A percentile compares a stretch with the other conserved stretches of the same genome.
These are phyloP conservation scores for Dorcoceras hygrometricum DNA, from an alignment of 257 asterid species.

Conservation along the genomic window DNA sequence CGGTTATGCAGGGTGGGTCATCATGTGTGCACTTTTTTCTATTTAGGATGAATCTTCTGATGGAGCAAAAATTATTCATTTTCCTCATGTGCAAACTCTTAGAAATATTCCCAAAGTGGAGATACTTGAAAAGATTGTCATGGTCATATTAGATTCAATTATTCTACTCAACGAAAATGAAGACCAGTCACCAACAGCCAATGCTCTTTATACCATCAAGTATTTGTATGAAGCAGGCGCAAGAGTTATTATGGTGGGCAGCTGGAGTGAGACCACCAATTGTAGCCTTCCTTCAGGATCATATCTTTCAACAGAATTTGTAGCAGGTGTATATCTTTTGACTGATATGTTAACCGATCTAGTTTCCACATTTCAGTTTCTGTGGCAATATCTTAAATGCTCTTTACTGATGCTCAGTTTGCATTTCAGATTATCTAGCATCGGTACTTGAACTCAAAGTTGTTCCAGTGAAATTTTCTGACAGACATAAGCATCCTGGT, in stretches of 20 bases:
- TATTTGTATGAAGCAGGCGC: constrained; percentile 65
- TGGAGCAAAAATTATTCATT: constrained; percentile 26
- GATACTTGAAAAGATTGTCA: constrained; percentile 55
- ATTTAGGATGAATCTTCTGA: constrained; percentile 44
- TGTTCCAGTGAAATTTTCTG: constrained; percentile 45
- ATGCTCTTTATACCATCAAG: constrained; percentile 58
- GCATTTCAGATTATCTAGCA: constrained; percentile 58
- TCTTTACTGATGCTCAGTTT: constrained; percentile 18
- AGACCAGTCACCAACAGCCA: constrained; percentile 31
- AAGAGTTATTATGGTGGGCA: constrained; percentile 58
- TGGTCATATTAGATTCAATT: constrained; percentile 72
- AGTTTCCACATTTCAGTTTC: constrained; percentile 13
- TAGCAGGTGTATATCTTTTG: constrained; percentile 49
- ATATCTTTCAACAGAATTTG: constrained; percentile 38
- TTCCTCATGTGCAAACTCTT: constrained; percentile 71
- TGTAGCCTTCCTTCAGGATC: constrained; percentile 29
- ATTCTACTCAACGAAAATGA: constrained; percentile 41
- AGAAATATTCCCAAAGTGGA: constrained; percentile 59
- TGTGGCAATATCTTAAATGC: constrained; percentile 2
- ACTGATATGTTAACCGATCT: constrained; percentile 21
- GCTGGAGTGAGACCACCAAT: constrained; percentile 48
- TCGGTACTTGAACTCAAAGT: constrained; percentile 64
- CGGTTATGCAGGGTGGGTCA: constrained; percentile 8
- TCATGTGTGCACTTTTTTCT: constrained; percentile 3
- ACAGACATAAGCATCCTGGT: constrained; percentile 27